Evolutionary conservation across 139 green algal genomes (phyloP), one percentile per base, ranked within the genome.

Genomic region (Parachlorella kessleri): DNA sequence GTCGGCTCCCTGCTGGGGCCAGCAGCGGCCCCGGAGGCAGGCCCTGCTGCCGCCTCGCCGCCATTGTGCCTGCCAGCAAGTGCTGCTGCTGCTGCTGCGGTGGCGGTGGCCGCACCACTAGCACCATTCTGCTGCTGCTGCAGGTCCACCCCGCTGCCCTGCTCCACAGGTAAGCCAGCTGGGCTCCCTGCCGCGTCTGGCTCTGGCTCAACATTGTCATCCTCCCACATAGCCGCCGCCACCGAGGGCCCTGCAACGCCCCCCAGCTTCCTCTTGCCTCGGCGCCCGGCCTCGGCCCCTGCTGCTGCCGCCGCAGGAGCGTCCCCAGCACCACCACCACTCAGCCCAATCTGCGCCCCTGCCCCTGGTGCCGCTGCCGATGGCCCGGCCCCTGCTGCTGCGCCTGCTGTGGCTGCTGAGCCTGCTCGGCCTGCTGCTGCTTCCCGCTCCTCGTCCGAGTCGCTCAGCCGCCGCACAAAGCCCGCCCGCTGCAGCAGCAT

Each of bases 401-500:
- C 41, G 4, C 10, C 23, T 3, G 21, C 74, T 41, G 55, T n/a
- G 37, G 72, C 14, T 0, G 21, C 33, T 18, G 32, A 33, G 33
- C 32, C 35, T n/a, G n/a, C n/a, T n/a, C n/a, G n/a, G n/a, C 28
- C n/a, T 73, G 26, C 42, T 68, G 9, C 42, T 35, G 3, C 41
- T 71, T 42, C 14, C 53, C 67, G 0, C 33, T 84, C 78, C 66
- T 84, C 78, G 8, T 78, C 75, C 28, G 70, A 74, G 54, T 87
- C 75, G 14, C 37, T 68, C 66, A 91, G 59, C 33, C 78, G 73
- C 48, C 73, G 66, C 76, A 86, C 70, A 6, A 92, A 75, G 2
- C 88, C 83, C 30, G 78, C 75, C 30, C 81, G 72, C 76, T 88
- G 83, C 78, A 92, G 85, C 75, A 92, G 81, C 84, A 96, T 93